Evolutionary conservation across 2,329 filamentous ascomycete species (phyloP).

Genomic region (Calonectria ilicicola): DNA sequence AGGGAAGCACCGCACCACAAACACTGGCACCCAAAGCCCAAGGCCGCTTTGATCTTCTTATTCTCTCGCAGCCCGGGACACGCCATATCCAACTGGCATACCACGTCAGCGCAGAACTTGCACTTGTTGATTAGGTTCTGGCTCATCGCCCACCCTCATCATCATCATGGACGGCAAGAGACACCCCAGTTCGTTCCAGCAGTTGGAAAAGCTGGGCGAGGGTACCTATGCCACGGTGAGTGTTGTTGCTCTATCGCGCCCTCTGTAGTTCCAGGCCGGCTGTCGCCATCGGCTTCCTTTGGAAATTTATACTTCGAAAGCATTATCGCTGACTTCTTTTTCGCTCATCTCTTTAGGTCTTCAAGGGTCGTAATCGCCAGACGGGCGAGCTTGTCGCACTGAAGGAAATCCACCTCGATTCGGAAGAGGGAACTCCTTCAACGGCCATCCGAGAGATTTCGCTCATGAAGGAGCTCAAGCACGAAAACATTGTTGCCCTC

Average conservation of each 20-base stretch:
- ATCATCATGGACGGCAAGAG: slow-evolving; percentile 86
- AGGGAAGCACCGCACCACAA: slow-evolving; percentile 9
- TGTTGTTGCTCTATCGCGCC: slow-evolving; percentile 4
- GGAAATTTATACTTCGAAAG: background rate
- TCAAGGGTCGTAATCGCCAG: slow-evolving; percentile 97
- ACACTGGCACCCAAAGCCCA: slow-evolving; percentile 12
- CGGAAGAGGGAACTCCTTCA: slow-evolving; percentile 96
- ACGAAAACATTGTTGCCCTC: slow-evolving; percentile 96
- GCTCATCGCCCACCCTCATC: background rate
- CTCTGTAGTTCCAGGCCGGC: background rate
- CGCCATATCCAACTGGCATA: background rate
- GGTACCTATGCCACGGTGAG: slow-evolving; percentile 97
- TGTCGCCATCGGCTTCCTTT: background rate
- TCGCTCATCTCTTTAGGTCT: slow-evolving; percentile 72
- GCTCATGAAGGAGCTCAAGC: slow-evolving; percentile 99
- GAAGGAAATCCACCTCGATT: slow-evolving; percentile 99
- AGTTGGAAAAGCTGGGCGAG: slow-evolving; percentile 98
- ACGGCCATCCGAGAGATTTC: slow-evolving; percentile 99
- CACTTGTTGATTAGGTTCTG: background rate
- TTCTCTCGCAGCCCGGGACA: background rate
- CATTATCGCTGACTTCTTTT: slow-evolving; percentile 26
- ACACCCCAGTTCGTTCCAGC: slow-evolving; percentile 97
- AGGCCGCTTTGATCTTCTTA: slow-evolving; percentile 4
- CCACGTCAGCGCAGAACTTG: background rate
- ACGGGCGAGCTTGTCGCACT: slow-evolving; percentile 96